phyloP scores from a whole-genome alignment of 2,329 filamentous ascomycete genomes.

The Aspergillus fumigatus region DNA sequence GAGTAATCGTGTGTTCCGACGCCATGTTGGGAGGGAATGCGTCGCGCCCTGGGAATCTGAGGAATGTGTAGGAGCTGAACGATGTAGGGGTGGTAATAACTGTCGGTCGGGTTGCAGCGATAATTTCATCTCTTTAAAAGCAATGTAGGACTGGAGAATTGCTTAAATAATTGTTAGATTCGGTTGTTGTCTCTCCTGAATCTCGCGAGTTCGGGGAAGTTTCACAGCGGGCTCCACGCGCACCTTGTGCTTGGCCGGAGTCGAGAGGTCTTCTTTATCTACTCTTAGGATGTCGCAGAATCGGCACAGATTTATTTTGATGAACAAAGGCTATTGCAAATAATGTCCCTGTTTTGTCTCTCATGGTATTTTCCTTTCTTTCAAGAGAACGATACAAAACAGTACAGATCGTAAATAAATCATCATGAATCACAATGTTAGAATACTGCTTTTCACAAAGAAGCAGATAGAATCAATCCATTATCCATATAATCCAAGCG shows the following conservation, averaged over 20 bases:
- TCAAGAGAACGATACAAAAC: not conserved
- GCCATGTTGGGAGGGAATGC: conserved; percentile 33
- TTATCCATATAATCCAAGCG: not conserved
- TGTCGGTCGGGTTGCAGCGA: not conserved
- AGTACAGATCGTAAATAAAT: not conserved
- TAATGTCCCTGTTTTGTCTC: not conserved
- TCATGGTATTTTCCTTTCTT: not conserved
- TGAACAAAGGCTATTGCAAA: not conserved
- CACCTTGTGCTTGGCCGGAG: not conserved
- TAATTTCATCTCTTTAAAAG: conserved; percentile 2
- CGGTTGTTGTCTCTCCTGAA: conserved; percentile 1
- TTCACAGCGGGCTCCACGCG: conserved; percentile 6
- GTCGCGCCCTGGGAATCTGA: conserved; percentile 11
- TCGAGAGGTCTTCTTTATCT: not conserved
- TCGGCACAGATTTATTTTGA: not conserved
- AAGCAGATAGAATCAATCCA: not conserved
- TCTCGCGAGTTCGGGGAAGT: conserved; percentile 4
- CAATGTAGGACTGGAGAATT: not conserved
- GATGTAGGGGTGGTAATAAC: not conserved
- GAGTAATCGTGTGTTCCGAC: conserved; percentile 42
- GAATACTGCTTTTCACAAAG: not conserved
- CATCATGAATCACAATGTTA: not conserved
- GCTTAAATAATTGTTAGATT: not conserved
- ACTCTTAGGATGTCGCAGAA: not conserved
- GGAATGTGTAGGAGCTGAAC: conserved; percentile 19